phyloP scores from a whole-genome alignment of 2,329 filamentous ascomycete species.

The Beauveria brongniartii region DNA sequence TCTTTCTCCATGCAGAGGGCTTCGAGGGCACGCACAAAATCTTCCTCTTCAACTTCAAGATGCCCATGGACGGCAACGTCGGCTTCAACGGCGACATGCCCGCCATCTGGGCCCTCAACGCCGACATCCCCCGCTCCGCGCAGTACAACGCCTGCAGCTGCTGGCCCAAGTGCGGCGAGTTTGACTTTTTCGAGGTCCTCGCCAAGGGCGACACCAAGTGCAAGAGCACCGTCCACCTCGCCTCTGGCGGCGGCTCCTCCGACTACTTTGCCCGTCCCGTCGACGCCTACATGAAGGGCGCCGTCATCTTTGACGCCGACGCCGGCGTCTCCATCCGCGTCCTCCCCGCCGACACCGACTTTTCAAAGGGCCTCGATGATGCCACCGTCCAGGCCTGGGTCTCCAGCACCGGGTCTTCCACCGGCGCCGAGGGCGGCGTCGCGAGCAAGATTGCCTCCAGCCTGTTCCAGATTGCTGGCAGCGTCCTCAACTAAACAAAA shows the following conservation, averaged over 20 bases:
- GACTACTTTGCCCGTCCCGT: conserved; percentile 65
- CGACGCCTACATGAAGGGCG: conserved; percentile 51
- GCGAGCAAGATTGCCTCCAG: conserved; percentile 14
- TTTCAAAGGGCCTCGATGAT: conserved; percentile 30
- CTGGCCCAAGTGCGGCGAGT: conserved; percentile 67
- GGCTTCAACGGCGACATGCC: conserved; percentile 58
- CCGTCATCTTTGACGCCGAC: conserved; percentile 49
- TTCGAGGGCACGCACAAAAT: conserved; percentile 63
- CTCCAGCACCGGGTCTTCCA: conserved; percentile 3
- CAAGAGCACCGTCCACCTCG: conserved; percentile 63
- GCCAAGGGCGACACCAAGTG: conserved; percentile 54
- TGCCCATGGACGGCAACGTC: conserved; percentile 53
- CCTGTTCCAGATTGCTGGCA: conserved; percentile 17
- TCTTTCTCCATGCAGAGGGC: conserved; percentile 42
- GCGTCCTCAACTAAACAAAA: neutral
- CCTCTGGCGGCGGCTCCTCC: conserved; percentile 54
- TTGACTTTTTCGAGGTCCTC: conserved; percentile 68
- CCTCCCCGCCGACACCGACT: conserved; percentile 34
- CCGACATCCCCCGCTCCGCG: conserved; percentile 58
- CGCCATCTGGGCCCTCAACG: conserved; percentile 69
- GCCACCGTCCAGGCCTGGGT: conserved; percentile 30
- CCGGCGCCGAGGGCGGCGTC: neutral
- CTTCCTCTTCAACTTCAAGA: conserved; percentile 66
- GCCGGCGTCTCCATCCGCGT: conserved; percentile 49
- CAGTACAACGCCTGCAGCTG: conserved; percentile 69